phyloP scores from a whole-genome alignment of 768 basidiomycete species.

The Mycena venus region DNA sequence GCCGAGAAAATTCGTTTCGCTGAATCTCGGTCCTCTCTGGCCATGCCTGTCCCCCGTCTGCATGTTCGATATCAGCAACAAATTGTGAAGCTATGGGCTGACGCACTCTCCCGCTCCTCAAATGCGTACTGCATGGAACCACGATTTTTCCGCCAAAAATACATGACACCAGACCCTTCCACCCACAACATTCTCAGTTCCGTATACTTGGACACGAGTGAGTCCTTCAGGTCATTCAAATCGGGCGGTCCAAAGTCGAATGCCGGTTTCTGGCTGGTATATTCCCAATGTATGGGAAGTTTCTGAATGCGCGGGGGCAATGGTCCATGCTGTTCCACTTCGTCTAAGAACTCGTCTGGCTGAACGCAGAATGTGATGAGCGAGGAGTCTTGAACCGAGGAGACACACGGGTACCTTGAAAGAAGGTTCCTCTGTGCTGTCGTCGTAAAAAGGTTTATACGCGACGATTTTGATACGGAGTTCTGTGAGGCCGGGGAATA shows the following conservation, averaged over 20 bases:
- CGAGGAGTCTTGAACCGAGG: not conserved
- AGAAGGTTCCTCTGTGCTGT: too few relatives aligned
- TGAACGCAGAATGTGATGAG: not conserved
- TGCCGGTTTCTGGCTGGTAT: too few relatives aligned
- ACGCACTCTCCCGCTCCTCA: not conserved
- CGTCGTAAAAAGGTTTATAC: not conserved
- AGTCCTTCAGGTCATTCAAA: not conserved
- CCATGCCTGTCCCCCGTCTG: not conserved
- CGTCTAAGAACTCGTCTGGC: not conserved
- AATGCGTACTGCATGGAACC: not conserved
- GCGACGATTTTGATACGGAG: not conserved
- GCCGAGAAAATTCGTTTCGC: not conserved
- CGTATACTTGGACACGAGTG: not conserved
- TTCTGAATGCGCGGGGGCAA: not conserved
- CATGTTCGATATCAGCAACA: not conserved
- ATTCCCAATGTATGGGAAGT: not conserved
- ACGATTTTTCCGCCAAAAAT: not conserved
- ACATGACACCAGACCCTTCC: not conserved
- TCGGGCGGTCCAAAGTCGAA: not conserved
- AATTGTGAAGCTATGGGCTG: not conserved
- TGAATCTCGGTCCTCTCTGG: not conserved
- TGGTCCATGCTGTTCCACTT: not conserved
- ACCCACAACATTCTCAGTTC: not conserved
- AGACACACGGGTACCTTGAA: not conserved
- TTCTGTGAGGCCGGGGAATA: not conserved